Conservation (phyloP, 169 alveolate species). For the Perkinsus olseni region DNA sequence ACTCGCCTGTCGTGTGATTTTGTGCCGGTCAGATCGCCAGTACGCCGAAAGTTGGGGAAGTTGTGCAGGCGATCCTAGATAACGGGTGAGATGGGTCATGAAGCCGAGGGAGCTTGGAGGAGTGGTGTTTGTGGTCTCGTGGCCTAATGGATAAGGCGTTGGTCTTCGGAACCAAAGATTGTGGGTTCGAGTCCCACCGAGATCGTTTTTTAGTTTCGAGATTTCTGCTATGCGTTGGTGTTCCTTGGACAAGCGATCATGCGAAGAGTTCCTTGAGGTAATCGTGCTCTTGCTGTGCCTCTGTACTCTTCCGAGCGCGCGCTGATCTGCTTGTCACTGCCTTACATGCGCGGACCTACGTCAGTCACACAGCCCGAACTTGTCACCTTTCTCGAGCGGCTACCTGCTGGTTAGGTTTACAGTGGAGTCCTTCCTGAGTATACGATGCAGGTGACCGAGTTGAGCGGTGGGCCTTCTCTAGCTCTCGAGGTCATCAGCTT, state of each 20-base stretch:
- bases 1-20: neutral
- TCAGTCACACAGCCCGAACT: no score
- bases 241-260: slow-evolving; percentile 60
- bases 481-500: neutral
- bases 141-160: slow-evolving; percentile 90
- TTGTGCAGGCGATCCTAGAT: slow-evolving; percentile 54
- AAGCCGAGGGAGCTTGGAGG: neutral
- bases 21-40: slow-evolving; percentile 3
- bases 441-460: neutral
- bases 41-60: slow-evolving; percentile 59
- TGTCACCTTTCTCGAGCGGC: no score
- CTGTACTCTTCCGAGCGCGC: no score
- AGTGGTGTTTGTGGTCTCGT: slow-evolving; percentile 29
- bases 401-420: slow-evolving; percentile 38
- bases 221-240: slow-evolving; percentile 67
- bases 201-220: slow-evolving; percentile 36
- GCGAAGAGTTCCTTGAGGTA: slow-evolving; percentile 75
- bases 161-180: slow-evolving; percentile 90
- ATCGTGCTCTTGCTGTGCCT: neutral
- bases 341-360: no score
- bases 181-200: slow-evolving; percentile 89
- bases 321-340: no score
- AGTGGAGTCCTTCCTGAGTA: slow-evolving; percentile 46
- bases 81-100: slow-evolving; percentile 43
- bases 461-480: neutral